Evolutionary conservation across 2,329 filamentous ascomycete species (phyloP).

Genomic region (Microdochium bolleyi): DNA sequence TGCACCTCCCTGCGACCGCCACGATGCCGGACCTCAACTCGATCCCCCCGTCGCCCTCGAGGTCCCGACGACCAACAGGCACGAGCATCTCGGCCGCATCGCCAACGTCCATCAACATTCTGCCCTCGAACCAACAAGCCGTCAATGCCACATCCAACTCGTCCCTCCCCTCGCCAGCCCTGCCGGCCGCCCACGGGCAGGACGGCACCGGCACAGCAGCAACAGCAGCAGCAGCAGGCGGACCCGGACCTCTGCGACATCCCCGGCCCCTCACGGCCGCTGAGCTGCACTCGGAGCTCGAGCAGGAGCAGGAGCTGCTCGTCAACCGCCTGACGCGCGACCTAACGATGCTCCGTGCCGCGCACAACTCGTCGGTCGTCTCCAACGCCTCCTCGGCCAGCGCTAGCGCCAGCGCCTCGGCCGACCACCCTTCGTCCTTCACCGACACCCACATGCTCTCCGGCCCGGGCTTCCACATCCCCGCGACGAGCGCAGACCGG

Average conservation of each 20-base stretch:
- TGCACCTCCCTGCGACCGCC: too few species aligned
- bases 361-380: conserved; percentile 58
- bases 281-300: conserved; percentile 81
- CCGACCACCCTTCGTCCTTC: conserved; percentile 33
- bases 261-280: conserved; percentile 81
- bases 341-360: conserved; percentile 70
- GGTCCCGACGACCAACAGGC: conserved; percentile 24
- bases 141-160: conserved; percentile 30
- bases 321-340: conserved; percentile 91
- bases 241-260: conserved; percentile 72
- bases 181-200: conserved; percentile 10
- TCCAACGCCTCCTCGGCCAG: conserved; percentile 58
- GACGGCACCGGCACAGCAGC: conserved; percentile 24
- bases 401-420: conserved; percentile 34
- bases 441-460: conserved; percentile 45
- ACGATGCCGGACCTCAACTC: conserved; percentile 41
- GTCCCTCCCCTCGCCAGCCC: conserved; percentile 21
- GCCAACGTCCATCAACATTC: conserved; percentile 34
- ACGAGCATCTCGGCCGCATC: conserved; percentile 18
- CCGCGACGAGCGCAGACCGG: conserved; percentile 35
- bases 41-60: conserved; percentile 40
- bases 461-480: conserved; percentile 49
- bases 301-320: conserved; percentile 92
- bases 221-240: conserved; percentile 36
- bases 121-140: conserved; percentile 46